A percentile compares a stretch with the other conserved stretches of the same genome.
Evolutionary conservation across 192 early-diverging fungal genomes (phyloP).

Genomic region (Backusella australiensis): DNA sequence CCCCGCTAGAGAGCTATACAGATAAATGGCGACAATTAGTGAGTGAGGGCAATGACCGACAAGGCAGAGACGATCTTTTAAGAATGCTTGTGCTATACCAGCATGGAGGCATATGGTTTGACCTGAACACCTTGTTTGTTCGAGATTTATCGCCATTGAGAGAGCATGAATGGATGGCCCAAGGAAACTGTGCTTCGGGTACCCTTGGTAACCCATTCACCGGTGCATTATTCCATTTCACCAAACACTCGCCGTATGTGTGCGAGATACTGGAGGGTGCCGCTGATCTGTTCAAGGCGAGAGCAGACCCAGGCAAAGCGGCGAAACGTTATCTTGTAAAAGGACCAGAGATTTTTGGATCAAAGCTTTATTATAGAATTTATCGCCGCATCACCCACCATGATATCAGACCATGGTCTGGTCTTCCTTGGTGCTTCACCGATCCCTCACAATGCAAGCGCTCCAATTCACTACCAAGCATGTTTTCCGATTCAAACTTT

Average conservation of each 20-base stretch:
- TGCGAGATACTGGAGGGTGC: conserved; percentile 28
- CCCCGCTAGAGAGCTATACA: conserved; percentile 9
- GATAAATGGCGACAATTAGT: conserved; percentile 14
- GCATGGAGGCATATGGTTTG: conserved; percentile 35
- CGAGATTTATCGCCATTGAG: conserved; percentile 25
- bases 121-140: conserved; percentile 19
- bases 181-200: conserved; percentile 22
- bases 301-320: too few relatives aligned
- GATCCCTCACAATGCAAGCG: conserved; percentile 26
- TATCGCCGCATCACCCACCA: conserved; percentile 30
- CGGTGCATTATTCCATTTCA: conserved; percentile 27
- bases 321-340: not conserved
- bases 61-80: conserved; percentile 11
- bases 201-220: conserved; percentile 26
- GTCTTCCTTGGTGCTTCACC: conserved; percentile 41
- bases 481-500: conserved; percentile 9
- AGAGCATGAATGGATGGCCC: conserved; percentile 33
- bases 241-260: conserved; percentile 24
- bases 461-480: conserved; percentile 21
- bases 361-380: conserved; percentile 21
- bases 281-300: not conserved
- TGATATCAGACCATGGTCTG: conserved; percentile 27
- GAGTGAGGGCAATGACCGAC: not conserved
- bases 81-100: conserved; percentile 25
- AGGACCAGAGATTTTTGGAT: conserved; percentile 10